Percentiles rank a stretch among this genome's conserved stretches.
phyloP scores from a whole-genome alignment of 768 basidiomycete genomes.

The Crucibulum laeve region DNA sequence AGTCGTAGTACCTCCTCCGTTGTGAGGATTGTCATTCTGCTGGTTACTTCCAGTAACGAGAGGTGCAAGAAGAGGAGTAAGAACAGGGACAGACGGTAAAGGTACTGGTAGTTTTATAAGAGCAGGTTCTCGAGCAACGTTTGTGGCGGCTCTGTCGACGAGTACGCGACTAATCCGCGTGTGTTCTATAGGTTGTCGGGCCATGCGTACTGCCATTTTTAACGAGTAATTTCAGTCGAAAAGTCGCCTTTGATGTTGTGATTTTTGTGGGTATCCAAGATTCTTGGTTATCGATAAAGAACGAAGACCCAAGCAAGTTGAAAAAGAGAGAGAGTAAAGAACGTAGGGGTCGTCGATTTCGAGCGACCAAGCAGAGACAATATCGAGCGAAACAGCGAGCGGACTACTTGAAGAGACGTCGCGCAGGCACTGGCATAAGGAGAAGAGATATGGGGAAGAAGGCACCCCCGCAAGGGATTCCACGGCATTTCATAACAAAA shows the following conservation, averaged over 20 bases:
- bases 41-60: slow-evolving; percentile 23
- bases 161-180: slow-evolving; percentile 9
- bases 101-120: slow-evolving; percentile 33
- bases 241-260: not conserved
- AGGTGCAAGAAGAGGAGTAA: slow-evolving; percentile 29
- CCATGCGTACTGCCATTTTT: not conserved
- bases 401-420: too few relatives aligned
- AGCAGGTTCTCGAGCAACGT: slow-evolving; percentile 31
- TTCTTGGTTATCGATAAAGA: too few relatives aligned
- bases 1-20: slow-evolving; percentile 7
- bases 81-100: slow-evolving; percentile 35
- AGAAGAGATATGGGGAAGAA: too few relatives aligned
- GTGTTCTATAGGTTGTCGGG: not conserved
- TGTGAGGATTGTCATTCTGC: slow-evolving; percentile 1
- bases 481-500: not conserved
- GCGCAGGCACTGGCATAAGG: too few relatives aligned
- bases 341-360: too few relatives aligned
- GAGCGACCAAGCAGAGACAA: too few relatives aligned
- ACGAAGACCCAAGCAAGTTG: too few relatives aligned
- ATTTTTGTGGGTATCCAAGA: too few relatives aligned
- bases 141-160: slow-evolving; percentile 16
- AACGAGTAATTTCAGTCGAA: not conserved
- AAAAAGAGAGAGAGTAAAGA: too few relatives aligned
- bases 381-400: too few relatives aligned
- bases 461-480: too few relatives aligned